These are phyloP conservation scores for Xanthoceras sorbifolium DNA, from an alignment of 345 rosid species.

Conservation along the genomic window DNA sequence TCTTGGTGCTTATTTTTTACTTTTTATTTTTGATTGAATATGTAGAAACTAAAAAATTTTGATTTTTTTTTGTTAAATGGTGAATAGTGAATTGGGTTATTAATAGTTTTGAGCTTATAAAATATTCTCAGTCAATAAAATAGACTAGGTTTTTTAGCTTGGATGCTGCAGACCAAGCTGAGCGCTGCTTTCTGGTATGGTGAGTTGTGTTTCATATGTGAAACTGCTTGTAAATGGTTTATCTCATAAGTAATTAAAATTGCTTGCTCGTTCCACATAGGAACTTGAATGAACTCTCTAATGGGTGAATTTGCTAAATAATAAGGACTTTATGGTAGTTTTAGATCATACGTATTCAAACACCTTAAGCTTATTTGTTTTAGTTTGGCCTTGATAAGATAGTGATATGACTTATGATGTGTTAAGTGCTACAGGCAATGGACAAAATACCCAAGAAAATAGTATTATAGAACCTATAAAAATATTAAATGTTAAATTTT, in stretches of 20 bases:
- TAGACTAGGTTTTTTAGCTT: neutral
- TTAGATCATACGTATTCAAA: neutral
- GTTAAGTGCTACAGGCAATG: neutral
- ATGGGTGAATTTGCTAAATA: neutral
- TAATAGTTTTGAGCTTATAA: neutral
- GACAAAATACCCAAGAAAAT: neutral
- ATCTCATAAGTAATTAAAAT: no score
- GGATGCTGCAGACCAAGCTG: neutral
- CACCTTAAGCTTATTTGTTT: neutral
- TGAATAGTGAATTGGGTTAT: neutral
- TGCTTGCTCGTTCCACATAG: neutral
- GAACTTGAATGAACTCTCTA: neutral
- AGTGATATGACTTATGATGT: neutral
- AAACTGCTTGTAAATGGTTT: neutral
- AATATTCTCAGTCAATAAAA: neutral
- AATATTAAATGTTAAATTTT: neutral
- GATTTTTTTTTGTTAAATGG: neutral
- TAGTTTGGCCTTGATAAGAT: neutral
- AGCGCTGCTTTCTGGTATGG: neutral
- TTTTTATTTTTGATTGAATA: neutral
- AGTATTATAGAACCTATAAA: neutral
- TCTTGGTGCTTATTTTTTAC: conserved; percentile 6
- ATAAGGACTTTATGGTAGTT: neutral
- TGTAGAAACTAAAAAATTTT: neutral
- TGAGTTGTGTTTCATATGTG: neutral